These are phyloP conservation scores for Monosporascus sp. DNA, from an alignment of 2,329 filamentous ascomycete species.

Conservation along the genomic window DNA sequence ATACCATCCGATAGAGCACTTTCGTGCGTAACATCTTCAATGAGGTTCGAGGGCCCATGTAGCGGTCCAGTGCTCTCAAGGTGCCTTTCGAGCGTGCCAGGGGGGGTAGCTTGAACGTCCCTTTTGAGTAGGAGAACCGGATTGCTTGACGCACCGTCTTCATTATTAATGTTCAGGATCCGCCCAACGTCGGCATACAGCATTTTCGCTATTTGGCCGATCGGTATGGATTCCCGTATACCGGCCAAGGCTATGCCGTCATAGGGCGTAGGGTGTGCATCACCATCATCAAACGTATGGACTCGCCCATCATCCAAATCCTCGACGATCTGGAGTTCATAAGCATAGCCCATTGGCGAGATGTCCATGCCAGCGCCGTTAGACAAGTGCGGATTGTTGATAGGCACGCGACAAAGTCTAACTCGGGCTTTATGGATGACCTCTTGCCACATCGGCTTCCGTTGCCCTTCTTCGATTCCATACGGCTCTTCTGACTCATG, in stretches of 20 bases:
- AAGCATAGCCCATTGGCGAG: conserved; percentile 52
- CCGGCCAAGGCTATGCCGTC: conserved; percentile 39
- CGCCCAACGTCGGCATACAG: conserved; percentile 91
- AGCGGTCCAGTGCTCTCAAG: conserved; percentile 40
- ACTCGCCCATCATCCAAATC: conserved; percentile 60
- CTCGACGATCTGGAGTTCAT: conserved; percentile 77
- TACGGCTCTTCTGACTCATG: conserved; percentile 39
- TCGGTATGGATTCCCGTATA: conserved; percentile 48
- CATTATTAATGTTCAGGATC: conserved; percentile 69
- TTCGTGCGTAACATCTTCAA: conserved; percentile 7
- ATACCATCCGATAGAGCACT: conserved; percentile 16
- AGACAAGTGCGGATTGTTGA: conserved; percentile 1
- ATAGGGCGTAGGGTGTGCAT: conserved; percentile 24
- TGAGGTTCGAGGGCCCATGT: conserved; percentile 19
- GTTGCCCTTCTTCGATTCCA: conserved; percentile 48
- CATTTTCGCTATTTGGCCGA: conserved; percentile 70
- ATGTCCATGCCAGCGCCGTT: conserved; percentile 18
- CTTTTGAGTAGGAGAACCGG: conserved; percentile 71
- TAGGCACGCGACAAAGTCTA: conserved; percentile 67
- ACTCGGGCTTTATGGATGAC: conserved; percentile 89
- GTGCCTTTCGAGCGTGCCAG: conserved; percentile 22
- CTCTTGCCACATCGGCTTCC: conserved; percentile 83
- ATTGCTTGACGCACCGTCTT: conserved; percentile 60
- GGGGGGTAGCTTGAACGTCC: conserved; percentile 53
- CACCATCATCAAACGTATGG: conserved; percentile 36